Evolutionary conservation across 2,329 filamentous ascomycete genomes (phyloP), one percentile per base, ranked within the genome.

Genomic region (Monascus ruber): DNA sequence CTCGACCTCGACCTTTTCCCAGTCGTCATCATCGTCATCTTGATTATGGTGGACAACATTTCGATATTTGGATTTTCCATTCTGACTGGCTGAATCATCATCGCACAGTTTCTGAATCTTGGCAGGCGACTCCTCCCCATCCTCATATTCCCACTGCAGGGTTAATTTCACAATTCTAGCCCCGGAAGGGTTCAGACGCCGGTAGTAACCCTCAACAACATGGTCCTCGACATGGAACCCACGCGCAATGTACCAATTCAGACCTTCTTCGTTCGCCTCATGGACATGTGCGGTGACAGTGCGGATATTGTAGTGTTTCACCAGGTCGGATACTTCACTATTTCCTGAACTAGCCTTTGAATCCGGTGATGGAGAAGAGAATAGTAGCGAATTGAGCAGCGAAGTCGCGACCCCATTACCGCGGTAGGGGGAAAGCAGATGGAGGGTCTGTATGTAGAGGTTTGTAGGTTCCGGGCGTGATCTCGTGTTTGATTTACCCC

Each of bases 201-300:
- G 65, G 56, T 81, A 81, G 52, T 81, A 81, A 3, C 62, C 68
- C 36, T 72, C 64, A 33, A 78, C 68, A 37, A 68, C 59, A 2
- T 63, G 65, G 11, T 70, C 60, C 32, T 73, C 64, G 5, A 66
- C 46, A 44, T 63, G 62, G 43, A 81, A 81, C 0, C 72, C 74
- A 4, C 76, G 64, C 44, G 72, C 70, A 34, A 56, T 53, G 59
- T 81, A 81, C 77, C 77, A 81, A 35, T 68, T 64, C 46, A 77
- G 49, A 0, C 68, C 77, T 36, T 78, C 75, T 11, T 69, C 64
- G 40, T 81, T 81, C 24, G 69, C 71, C 47, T 77, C 75, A 68
- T 79, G 80, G 1, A 80, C 76, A 55, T 81, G 77, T 7, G 77
- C 77, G 2, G 72, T 76, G 17, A 80, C 68, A 9, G 60, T 64